Evolutionary conservation across 148 eudicot species (phyloP).

Genomic region (Cornus florida): DNA sequence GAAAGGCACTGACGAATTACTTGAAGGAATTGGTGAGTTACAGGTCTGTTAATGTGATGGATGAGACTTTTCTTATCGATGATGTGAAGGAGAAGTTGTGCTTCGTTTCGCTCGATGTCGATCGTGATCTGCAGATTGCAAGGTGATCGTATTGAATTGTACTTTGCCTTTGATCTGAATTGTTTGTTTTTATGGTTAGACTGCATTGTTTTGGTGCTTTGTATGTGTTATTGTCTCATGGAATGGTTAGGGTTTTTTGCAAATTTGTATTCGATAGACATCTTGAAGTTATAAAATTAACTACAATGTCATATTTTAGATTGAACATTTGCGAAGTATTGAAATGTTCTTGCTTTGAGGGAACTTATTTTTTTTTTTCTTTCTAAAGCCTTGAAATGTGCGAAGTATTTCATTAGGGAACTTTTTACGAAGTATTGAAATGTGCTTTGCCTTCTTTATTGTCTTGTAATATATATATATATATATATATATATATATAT

Average conservation of each 20-base stretch:
- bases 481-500: too few species aligned
- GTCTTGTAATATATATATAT: too few species aligned
- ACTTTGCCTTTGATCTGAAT: neutral
- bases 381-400: too few species aligned
- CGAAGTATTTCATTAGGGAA: too few species aligned
- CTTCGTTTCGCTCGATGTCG: conserved; percentile 79
- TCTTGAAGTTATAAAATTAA: too few species aligned
- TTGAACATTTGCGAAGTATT: neutral
- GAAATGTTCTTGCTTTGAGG: too few species aligned
- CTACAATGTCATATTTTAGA: neutral
- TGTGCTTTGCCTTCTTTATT: too few species aligned
- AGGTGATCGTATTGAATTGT: conserved; percentile 37
- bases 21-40: conserved; percentile 85
- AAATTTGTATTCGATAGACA: too few species aligned
- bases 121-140: conserved; percentile 70
- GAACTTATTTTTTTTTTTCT: too few species aligned
- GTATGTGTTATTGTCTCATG: neutral
- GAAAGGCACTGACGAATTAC: conserved; percentile 86
- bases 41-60: conserved; percentile 89
- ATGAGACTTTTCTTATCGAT: conserved; percentile 82
- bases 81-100: conserved; percentile 89
- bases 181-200: neutral
- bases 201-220: neutral
- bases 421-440: too few species aligned
- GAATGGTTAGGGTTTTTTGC: neutral